Conservation (phyloP, 257 asterid species). For the Capsicum chinense region DNA sequence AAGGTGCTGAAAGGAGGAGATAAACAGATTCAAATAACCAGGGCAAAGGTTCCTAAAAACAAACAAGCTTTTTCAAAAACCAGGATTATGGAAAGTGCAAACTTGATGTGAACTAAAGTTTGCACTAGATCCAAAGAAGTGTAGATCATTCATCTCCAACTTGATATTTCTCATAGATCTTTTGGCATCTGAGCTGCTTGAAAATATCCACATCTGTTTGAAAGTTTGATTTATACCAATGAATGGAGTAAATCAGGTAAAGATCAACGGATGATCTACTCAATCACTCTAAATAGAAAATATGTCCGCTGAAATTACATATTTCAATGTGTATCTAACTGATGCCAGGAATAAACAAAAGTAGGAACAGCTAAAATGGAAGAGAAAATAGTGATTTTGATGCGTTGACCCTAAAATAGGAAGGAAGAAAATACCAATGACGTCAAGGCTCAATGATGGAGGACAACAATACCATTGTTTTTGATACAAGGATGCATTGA, state of each 20-base stretch:
- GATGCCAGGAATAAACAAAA: neutral
- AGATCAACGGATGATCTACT: neutral
- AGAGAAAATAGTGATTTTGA: neutral
- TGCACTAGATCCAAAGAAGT: conserved; percentile 20
- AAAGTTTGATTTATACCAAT: conserved; percentile 6
- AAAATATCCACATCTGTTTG: neutral
- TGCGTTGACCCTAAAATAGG: conserved; percentile 10
- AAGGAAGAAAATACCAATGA: conserved; percentile 1
- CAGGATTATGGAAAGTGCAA: neutral
- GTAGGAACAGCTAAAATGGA: neutral
- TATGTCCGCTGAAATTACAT: neutral
- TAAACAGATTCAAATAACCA: neutral
- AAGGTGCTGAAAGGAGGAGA: neutral
- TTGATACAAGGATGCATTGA: conserved; percentile 23
- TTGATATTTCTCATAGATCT: conserved; percentile 12
- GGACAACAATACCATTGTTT: neutral
- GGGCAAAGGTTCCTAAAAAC: neutral
- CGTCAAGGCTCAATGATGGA: neutral
- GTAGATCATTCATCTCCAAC: neutral
- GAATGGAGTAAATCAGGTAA: neutral
- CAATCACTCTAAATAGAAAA: neutral
- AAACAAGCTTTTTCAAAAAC: neutral
- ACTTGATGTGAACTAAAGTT: conserved; percentile 18
- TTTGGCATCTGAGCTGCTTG: neutral
- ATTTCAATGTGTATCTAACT: conserved; percentile 1